A percentile compares a stretch with the other conserved stretches of the same genome.
These are phyloP conservation scores for Cordia subcordata DNA, from an alignment of 257 asterid genomes.

Conservation along the genomic window DNA sequence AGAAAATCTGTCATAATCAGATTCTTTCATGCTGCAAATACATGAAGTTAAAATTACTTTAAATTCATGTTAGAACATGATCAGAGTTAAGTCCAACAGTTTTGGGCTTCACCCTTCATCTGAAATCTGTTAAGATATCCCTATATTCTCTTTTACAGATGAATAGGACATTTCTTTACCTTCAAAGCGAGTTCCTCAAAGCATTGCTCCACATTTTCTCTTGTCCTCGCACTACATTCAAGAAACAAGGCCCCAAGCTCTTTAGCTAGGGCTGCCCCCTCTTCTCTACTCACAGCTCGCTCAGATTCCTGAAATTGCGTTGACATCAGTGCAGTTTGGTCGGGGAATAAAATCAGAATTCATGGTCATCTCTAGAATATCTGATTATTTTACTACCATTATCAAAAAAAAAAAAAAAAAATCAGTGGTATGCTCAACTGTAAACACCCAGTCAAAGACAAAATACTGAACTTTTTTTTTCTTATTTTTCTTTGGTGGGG, in stretches of 20 bases:
- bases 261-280: conserved; percentile 65
- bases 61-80: too few species aligned
- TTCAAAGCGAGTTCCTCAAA: conserved; percentile 74
- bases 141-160: neutral
- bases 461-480: neutral
- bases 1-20: too few species aligned
- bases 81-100: neutral
- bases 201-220: conserved; percentile 79
- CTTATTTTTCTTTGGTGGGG: too few species aligned
- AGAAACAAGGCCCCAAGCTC: conserved; percentile 75
- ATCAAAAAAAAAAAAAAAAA: too few species aligned
- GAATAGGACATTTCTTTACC: conserved; percentile 32
- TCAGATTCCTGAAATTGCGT: conserved; percentile 63
- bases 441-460: neutral
- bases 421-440: neutral
- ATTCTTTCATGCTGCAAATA: too few species aligned
- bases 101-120: too few species aligned
- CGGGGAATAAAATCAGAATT: too few species aligned
- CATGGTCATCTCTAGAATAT: neutral
- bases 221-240: conserved; percentile 91
- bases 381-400: neutral
- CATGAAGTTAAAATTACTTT: too few species aligned
- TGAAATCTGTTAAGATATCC: neutral
- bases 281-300: conserved; percentile 75
- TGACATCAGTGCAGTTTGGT: neutral